Evolutionary conservation across 2,329 filamentous ascomycete genomes (phyloP), one percentile per base, ranked within the genome.

Genomic region (Aspergillus sp.): DNA sequence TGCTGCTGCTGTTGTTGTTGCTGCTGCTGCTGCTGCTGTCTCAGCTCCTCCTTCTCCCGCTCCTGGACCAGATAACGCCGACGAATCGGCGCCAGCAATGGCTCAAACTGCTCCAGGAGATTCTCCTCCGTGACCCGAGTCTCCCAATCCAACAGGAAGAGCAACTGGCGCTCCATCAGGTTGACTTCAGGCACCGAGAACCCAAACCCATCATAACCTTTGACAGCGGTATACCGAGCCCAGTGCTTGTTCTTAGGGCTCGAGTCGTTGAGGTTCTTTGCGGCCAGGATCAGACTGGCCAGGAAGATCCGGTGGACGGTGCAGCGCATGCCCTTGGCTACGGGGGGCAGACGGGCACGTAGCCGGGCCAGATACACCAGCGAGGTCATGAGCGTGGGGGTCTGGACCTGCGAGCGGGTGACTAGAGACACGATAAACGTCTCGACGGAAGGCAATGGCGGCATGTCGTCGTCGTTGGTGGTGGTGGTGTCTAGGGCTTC

Each of bases 171-270:
- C 79, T 98, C 93, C 93, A 98, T 98, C 52, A 97, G 78, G 75
- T 98, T 98, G 60, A 98, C 93, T 73, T 98, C 93, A 33, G 88
- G 93, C 57, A 90, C 79, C 60, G 83, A 91, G 77, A 98, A 97
- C 58, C 89, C 87, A 62, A 97, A 98, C 62, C 76, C 80, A 7
- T 82, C 81, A 66, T 76, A 85, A 45, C 79, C 81, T 52, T 77
- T 78, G 57, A 95, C 83, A 60, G 83, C 74, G 50, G 86, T 94
- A 76, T 97, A 98, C 61, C 83, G 85, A 55, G 93, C 90, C 93
- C 93, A 98, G 78, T 98, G 93, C 82, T 97, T 97, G 81, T 98
- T 98, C 83, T 97, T 97, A 53, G 93, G 93, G 8, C 89, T 96
- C 51, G 89, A 95, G 76, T 97, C 93, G 69, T 98, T 97, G 58